Base-by-base conservation (phyloP, 495 filamentous ascomycete genomes). In the Podospora australis region DNA sequence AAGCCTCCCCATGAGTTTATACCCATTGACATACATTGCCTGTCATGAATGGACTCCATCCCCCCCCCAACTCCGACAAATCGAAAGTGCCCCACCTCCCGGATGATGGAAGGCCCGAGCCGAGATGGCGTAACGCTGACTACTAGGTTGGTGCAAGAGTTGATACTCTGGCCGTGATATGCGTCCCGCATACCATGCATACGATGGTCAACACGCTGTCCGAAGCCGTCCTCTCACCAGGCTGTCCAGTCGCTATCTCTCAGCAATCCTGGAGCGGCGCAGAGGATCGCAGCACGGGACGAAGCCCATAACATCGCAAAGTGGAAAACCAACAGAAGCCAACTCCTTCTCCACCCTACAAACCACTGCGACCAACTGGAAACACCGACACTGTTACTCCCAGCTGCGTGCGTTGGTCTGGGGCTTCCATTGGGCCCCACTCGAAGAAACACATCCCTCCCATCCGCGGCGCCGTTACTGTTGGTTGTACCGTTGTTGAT, bases 281-380 rank as follows among this genome's bases (percentile, higher is more conserved):
- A 75, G 20, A 74, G 44, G 35, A 60, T 49, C 11, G 62, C 65
- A 60, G 52, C 56, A 42, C 56, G 53, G 20, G 58, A 63, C 22
- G 65, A 56, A 13, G 53, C 51, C 70, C 64, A 71, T 7, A 75
- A 42, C 10, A 60, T 52, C 2, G 62, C 24, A 45, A 69, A 65
- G 40, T 75, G 72, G 14, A 72, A 36, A 8, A 49, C 53, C 20
- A 73, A 39, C 35, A 74, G 46, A 28, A 57, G 36, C 20, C 64
- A 45, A 52, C 64, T 72, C 11, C 57, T 59, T 51, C 60, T 55
- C 66, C 68, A 68, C 5, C 64, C 63, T 52, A 51, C 60, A 5
- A 54, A 23, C 66, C 62, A 66, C 4, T 20, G 52, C 23, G 48
- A 17, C 49, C 28, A 42, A 1, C 39, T 44, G 14, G 5, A 6